Evolutionary conservation across 148 eudicot species (phyloP).

Genomic region (Diospyros lotus): DNA sequence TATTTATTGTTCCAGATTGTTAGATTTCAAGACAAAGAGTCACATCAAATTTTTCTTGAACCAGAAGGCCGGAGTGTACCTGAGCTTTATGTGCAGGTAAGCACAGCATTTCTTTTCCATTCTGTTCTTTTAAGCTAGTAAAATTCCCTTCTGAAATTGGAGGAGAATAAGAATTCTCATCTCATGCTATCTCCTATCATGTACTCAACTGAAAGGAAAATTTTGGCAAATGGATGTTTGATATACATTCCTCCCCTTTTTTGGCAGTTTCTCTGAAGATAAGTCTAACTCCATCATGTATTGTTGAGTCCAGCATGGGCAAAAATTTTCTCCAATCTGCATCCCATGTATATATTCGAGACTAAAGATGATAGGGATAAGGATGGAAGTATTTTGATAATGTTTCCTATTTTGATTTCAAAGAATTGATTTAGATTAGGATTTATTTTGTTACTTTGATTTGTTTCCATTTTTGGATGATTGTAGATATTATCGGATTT

Average conservation of each 20-base stretch:
- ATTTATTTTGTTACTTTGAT: no score
- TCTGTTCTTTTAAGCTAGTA: background rate
- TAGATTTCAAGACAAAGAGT: slow-evolving; percentile 93
- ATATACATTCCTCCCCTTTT: slow-evolving; percentile 4
- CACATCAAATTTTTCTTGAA: slow-evolving; percentile 98
- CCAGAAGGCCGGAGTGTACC: slow-evolving; percentile 98
- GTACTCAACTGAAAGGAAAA: background rate
- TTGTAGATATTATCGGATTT: no score
- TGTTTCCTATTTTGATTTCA: no score
- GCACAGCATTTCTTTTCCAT: slow-evolving; percentile 9
- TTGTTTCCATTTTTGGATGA: no score
- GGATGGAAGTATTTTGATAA: no score
- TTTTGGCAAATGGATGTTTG: background rate
- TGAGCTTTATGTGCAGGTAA: slow-evolving; percentile 98
- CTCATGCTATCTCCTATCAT: background rate
- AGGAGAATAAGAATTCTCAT: background rate
- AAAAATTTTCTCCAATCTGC: background rate
- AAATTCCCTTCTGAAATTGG: slow-evolving; percentile 7
- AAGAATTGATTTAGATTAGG: no score
- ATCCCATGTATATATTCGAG: background rate
- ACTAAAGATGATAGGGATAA: background rate
- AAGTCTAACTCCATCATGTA: background rate
- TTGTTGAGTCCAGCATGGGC: background rate
- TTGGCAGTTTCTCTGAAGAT: background rate
- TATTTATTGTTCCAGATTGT: slow-evolving; percentile 61